A percentile compares a stretch with the other conserved stretches of the same genome.
These are phyloP conservation scores for Trichoderma sp. DNA, from an alignment of 2,329 filamentous ascomycete genomes.

Conservation along the genomic window DNA sequence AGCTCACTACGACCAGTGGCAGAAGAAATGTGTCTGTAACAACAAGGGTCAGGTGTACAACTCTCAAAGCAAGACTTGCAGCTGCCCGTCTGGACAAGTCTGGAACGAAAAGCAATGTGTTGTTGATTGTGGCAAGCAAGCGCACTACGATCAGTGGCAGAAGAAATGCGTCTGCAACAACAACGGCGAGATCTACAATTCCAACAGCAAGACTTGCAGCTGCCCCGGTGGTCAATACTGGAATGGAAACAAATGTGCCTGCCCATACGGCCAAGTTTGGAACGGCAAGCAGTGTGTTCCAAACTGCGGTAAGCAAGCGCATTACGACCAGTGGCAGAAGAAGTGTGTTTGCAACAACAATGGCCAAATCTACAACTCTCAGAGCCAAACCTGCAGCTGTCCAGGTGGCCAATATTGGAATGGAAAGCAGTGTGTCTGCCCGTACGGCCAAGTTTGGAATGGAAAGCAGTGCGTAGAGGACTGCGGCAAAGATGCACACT, in stretches of 20 bases:
- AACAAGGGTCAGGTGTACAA: constrained; percentile 25
- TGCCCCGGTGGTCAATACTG: constrained; percentile 22
- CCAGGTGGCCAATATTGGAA: constrained; percentile 1
- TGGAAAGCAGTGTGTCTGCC: constrained; percentile 1
- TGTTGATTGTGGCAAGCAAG: constrained; percentile 21
- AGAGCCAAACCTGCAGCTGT: constrained; percentile 5
- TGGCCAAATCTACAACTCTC: constrained; percentile 6
- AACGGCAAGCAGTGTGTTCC: constrained; percentile 14
- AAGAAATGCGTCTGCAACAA: constrained; percentile 27
- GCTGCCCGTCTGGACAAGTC: constrained; percentile 19
- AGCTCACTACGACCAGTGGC: constrained; percentile 12
- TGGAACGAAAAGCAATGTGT: constrained; percentile 24
- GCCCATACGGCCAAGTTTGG: constrained; percentile 17
- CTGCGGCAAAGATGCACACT: constrained; percentile 14
- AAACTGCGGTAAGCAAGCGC: constrained; percentile 7
- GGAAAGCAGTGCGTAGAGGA: background rate
- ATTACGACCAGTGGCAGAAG: background rate
- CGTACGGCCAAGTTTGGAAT: background rate
- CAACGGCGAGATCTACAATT: constrained; percentile 16
- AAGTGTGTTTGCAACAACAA: constrained; percentile 23
- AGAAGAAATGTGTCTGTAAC: constrained; percentile 22
- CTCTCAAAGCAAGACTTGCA: constrained; percentile 25
- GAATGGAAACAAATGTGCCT: constrained; percentile 14
- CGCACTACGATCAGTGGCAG: background rate
- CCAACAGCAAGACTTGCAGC: constrained; percentile 22